Evolutionary conservation across 2,329 filamentous ascomycete genomes (phyloP), one percentile per base, ranked within the genome.

Genomic region (Epichloe typhina): DNA sequence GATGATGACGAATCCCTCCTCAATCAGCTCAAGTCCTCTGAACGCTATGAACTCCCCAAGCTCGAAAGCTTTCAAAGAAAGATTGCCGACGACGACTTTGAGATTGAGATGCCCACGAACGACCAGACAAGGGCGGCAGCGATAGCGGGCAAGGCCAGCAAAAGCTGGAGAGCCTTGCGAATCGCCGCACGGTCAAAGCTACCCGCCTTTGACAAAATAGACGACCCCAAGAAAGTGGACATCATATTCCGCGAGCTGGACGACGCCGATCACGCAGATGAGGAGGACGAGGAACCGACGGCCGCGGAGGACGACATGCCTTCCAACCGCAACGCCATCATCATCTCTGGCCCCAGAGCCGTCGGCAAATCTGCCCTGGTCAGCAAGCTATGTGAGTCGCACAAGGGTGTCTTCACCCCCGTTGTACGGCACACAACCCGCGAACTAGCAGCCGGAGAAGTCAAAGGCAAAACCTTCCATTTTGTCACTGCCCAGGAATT

Each of bases 141-240:
- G 19, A 65, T 82, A 7, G 85, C 86, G 56, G 77, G 82, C 50
- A 95, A 94, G 65, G 81, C 84, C 19, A 95, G 88, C 70, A 91
- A 94, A 66, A 85, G 82, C 51, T 98, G 93, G 93, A 80, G 90
- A 58, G 87, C 88, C 5, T 71, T 98, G 55, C 82, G 93, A 49
- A 79, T 95, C 56, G 86, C 88, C 9, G 82, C 85, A 51, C 81
- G 80, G 56, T 81, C 75, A 51, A 85, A 84, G 59, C 76, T 97
- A 57, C 77, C 80, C 43, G 71, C 82, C 19, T 93, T 97, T 64
- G 90, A 97, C 66, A 88, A 85, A 65, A 86, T 95, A 46, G 89
- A 95, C 50, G 83, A 89, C 56, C 83, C 86, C 40, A 86, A 85
- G 62, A 86, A 88, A 54, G 74, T 84, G 35, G 73, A 74, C 50